Percentiles rank a stretch among this genome's conserved stretches.
Evolutionary conservation across 2,329 filamentous ascomycete genomes (phyloP).

Genomic region (Colletotrichum cuscutae): DNA sequence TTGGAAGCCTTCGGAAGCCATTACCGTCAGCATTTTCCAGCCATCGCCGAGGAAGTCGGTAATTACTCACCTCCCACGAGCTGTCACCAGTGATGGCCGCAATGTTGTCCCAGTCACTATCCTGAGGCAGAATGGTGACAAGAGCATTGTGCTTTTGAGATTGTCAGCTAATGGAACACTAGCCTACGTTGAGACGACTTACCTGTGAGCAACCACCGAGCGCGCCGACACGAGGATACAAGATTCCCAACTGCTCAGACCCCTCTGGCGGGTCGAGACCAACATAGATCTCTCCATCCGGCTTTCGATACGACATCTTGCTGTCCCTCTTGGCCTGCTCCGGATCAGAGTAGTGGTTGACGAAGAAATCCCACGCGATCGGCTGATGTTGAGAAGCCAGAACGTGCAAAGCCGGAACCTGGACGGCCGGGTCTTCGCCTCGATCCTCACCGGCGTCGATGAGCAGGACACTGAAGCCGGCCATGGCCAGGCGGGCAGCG

Average conservation of each 20-base stretch:
- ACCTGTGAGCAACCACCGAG: constrained; percentile 57
- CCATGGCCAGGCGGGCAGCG: too few relatives aligned
- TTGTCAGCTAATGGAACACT: neutral
- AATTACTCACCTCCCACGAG: constrained; percentile 55
- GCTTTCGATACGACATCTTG: constrained; percentile 53
- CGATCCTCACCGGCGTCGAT: too few relatives aligned
- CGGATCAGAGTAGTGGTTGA: constrained; percentile 68
- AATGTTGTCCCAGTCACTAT: constrained; percentile 69
- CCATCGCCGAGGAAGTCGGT: too few relatives aligned
- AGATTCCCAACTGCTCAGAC: too few relatives aligned
- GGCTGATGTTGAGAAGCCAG: constrained; percentile 20
- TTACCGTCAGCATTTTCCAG: neutral
- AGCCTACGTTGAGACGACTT: neutral
- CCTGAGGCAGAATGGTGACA: constrained; percentile 66
- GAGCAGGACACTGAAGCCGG: too few relatives aligned
- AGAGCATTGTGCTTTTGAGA: constrained; percentile 66
- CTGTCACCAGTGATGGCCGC: constrained; percentile 66
- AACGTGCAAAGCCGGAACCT: neutral
- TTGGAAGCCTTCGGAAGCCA: constrained; percentile 51
- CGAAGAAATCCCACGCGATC: constrained; percentile 67
- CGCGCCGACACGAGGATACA: constrained; percentile 56
- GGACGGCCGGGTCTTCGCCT: too few relatives aligned
- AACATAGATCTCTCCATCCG: constrained; percentile 46
- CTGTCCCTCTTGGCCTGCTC: constrained; percentile 57
- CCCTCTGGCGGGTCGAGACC: constrained; percentile 48